These are phyloP conservation scores for Ceratobasidium sp. DNA, from an alignment of 1,284 basidiomycete species.

Conservation along the genomic window DNA sequence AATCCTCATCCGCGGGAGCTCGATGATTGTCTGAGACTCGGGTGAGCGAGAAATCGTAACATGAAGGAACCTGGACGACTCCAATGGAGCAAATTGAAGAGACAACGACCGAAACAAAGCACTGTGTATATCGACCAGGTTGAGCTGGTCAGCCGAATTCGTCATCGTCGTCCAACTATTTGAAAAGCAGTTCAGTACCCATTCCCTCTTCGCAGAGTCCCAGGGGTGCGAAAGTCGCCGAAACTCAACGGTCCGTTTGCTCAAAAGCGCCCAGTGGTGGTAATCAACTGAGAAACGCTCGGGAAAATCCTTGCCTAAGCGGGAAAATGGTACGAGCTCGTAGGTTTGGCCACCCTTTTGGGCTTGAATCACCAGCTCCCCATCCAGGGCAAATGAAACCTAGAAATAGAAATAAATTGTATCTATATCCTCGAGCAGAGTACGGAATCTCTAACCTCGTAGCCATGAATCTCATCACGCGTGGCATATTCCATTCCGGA, in stretches of 20 bases:
- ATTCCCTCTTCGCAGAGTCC: background rate
- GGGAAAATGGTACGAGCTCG: constrained; percentile 52
- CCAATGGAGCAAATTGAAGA: constrained; percentile 7
- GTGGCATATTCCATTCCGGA: constrained; percentile 19
- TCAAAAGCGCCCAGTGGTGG: constrained; percentile 50
- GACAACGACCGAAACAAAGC: background rate
- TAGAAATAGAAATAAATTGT: background rate
- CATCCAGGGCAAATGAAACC: background rate
- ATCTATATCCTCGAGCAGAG: background rate
- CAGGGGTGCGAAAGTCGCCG: constrained; percentile 28
- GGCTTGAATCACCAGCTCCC: constrained; percentile 48
- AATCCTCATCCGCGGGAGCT: constrained; percentile 42
- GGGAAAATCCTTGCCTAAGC: constrained; percentile 52
- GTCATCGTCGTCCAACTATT: background rate
- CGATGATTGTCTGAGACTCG: background rate
- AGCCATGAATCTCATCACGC: background rate
- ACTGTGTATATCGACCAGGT: background rate
- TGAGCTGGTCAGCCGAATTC: background rate
- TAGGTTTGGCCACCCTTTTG: constrained; percentile 41
- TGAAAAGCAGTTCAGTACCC: background rate
- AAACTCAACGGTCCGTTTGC: constrained; percentile 12
- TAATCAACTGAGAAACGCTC: constrained; percentile 48
- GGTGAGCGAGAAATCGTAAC: background rate
- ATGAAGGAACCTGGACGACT: constrained; percentile 12
- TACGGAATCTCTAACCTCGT: background rate